Base-by-base conservation (phyloP, 2,329 filamentous ascomycete genomes). In the Aspergillus sp. region DNA sequence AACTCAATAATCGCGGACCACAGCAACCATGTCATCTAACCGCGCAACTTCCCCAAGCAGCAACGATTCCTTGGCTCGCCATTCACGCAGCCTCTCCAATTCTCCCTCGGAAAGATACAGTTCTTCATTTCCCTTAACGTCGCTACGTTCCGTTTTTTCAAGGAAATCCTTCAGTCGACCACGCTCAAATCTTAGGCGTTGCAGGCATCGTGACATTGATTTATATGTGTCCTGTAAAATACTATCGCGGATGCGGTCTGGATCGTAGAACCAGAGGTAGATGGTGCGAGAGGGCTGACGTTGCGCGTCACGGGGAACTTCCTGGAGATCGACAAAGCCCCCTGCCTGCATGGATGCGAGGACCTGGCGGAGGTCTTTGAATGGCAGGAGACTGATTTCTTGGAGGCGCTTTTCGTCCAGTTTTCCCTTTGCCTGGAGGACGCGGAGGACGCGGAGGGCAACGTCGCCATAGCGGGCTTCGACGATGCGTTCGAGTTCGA, bases 381-480 rank as follows among this genome's bases (percentile, higher is more conserved):
- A 90, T 56, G 89, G 89, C 80, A 97, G 88, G 59, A 99, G 84
- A 53, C 89, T 90, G 55, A 92, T 82, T 49, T 87, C 87, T 38
- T 90, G 89, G 12, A 97, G 81, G 59, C 90, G 88, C 74, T 96
- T 96, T 74, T 99, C 95, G 64, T 98, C 93, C n/a, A 98, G 81
- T 70, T 95, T 96, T 53, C 95, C 95, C 69, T 93, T 91, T 57
- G 89, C 87, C 39, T 89, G 84, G 18, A 99, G 82, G 55, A 98
- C 91, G 18, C 91, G 89, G 18, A 92, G 84, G n/a, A 99, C 80
- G 8, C 93, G 89, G 17, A 93, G 83, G 1, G 91, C 91, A 47
- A 89, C 81, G 7, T 85, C 83, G 7, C 91, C 92, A 65, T 91
- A 92, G 2, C 86, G 85, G 52, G 91, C 85, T 61, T 89, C 85